Base-by-base conservation (phyloP, 768 basidiomycete species). In the Candolleomyces aberdarensis region DNA sequence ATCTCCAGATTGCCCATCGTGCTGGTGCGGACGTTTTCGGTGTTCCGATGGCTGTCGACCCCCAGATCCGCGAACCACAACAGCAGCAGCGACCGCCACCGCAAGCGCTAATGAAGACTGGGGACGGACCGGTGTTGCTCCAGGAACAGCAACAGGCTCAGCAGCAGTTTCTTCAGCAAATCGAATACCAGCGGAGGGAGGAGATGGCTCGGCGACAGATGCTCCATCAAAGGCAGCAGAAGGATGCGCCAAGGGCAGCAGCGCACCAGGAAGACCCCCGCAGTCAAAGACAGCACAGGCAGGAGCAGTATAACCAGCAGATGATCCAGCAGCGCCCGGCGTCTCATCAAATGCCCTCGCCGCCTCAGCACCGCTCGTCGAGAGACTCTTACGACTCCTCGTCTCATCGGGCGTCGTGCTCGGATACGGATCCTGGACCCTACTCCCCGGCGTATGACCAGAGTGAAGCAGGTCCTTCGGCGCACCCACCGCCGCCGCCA, bases 1-100 rank as follows among this genome's bases (percentile, higher is more conserved):
- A 84, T 67, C 77, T 86, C 15, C 73, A 77, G 46, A 76, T 77
- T 61, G 81, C 80, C 5, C 80, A 79, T 63, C 67, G 73, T 39
- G 70, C 70, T 49, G 74, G 74, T 44, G 71, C 69, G 17, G 74
- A 78, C n/a, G 65, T 73, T 39, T 75, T 74, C 62, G 68, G 70
- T n/a, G 65, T 62, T 13, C 69, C 69, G 8, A 72, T 72, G 71
- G 63, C 59, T 10, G 66, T 71, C 5, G 71, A 73, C n/a, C 57
- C 58, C 1, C 64, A 65, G 41, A 65, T 69, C 17, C 72, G 69
- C 39, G 67, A 72, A 26, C 64, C 63, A 1, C 64, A 69, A 46
- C 67, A 63, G 22, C 63, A 67, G 50, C 52, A 73, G 26, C 64
- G 63, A 19, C 63, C 67, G 47, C 52, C 36, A 22, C 59, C 49